A percentile compares a stretch with the other conserved stretches of the same genome.
phyloP scores from a whole-genome alignment of 768 basidiomycete species.

The Mycena maculata region DNA sequence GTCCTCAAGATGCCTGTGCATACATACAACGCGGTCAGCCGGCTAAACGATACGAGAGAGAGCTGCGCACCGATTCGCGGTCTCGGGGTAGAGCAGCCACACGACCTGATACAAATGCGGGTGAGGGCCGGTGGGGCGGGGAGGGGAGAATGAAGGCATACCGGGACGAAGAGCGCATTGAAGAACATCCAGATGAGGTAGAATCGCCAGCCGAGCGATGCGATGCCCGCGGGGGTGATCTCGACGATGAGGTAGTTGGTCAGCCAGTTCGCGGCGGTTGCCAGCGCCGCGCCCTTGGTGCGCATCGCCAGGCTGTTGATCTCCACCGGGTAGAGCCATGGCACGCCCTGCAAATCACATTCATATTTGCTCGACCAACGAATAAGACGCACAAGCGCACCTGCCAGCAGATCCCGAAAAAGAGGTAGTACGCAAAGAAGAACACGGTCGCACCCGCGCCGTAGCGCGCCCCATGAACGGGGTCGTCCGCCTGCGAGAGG shows the following conservation, averaged over 20 bases:
- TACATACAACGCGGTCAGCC: too few relatives aligned
- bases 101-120: conserved; percentile 45
- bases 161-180: conserved; percentile 61
- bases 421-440: conserved; percentile 63
- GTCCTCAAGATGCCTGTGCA: conserved; percentile 57
- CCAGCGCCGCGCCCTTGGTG: conserved; percentile 61
- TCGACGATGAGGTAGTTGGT: conserved; percentile 65
- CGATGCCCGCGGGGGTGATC: conserved; percentile 60
- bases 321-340: conserved; percentile 64
- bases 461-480: conserved; percentile 46
- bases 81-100: conserved; percentile 62
- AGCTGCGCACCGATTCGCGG: conserved; percentile 48
- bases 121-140: background rate
- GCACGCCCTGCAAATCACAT: conserved; percentile 51
- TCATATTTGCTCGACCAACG: background rate
- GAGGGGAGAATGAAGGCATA: conserved; percentile 36
- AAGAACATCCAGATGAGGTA: conserved; percentile 63
- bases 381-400: conserved; percentile 39
- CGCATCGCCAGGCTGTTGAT: conserved; percentile 64
- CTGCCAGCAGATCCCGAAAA: conserved; percentile 67
- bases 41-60: background rate
- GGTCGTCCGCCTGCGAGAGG: conserved; percentile 50
- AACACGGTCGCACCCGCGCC: conserved; percentile 60
- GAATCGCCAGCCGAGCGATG: conserved; percentile 60
- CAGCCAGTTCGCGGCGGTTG: conserved; percentile 63